A percentile compares a stretch with the other conserved stretches of the same genome.
phyloP scores from a whole-genome alignment of 257 asterid species.

The Apocynum venetum region DNA sequence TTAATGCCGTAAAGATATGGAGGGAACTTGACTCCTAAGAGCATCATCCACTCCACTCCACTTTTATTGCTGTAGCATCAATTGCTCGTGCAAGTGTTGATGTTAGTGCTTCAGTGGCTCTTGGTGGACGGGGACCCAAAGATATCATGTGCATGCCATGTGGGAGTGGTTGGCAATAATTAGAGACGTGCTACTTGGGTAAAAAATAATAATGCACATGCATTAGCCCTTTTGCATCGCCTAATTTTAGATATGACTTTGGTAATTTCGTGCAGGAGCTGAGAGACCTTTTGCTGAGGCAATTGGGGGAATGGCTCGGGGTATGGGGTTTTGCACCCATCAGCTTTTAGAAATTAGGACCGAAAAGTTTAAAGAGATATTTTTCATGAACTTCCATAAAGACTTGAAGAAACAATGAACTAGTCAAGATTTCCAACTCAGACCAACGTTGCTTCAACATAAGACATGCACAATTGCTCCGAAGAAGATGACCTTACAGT shows the following conservation, averaged over 20 bases:
- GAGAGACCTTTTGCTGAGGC: background rate
- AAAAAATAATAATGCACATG: background rate
- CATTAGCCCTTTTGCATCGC: background rate
- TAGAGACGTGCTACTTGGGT: constrained; percentile 20
- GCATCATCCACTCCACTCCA: background rate
- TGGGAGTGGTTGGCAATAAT: constrained; percentile 34
- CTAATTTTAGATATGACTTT: background rate
- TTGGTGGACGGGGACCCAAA: constrained; percentile 10
- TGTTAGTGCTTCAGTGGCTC: constrained; percentile 10
- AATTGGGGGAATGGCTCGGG: background rate
- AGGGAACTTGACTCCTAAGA: background rate
- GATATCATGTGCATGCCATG: constrained; percentile 28
- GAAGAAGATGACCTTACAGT: too few relatives aligned
- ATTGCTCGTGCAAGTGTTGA: constrained; percentile 7
- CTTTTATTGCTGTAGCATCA: constrained; percentile 6
- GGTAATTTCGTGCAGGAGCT: background rate
- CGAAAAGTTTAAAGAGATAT: too few relatives aligned
- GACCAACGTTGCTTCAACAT: too few relatives aligned
- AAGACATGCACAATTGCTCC: too few relatives aligned
- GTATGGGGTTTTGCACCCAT: too few relatives aligned
- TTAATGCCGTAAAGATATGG: background rate
- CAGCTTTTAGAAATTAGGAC: too few relatives aligned
- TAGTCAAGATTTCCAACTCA: too few relatives aligned
- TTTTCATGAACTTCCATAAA: too few relatives aligned
- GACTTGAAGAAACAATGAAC: too few relatives aligned